Evolutionary conservation across 768 basidiomycete genomes (phyloP), one percentile per base, ranked within the genome.

Genomic region (Naganishia vishniacii): DNA sequence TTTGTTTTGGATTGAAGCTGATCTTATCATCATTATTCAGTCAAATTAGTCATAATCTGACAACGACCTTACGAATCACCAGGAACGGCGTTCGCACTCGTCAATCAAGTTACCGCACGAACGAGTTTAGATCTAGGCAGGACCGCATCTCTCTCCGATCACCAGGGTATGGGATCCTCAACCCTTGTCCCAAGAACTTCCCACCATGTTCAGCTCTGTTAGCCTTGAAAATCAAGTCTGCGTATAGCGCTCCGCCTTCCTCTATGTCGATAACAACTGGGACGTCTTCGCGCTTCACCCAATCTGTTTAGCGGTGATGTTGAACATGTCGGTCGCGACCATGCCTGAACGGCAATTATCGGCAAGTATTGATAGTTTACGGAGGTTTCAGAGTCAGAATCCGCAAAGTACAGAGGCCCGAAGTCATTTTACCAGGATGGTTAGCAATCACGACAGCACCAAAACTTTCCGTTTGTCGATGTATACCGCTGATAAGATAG

Each of bases 401-500:
- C n/a, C n/a, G n/a, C n/a, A n/a, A n/a, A n/a, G n/a, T n/a, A n/a
- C n/a, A n/a, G n/a, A n/a, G n/a, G n/a, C n/a, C n/a, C n/a, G 45
- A 47, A 26, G 44, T 13, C 7, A 26, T 7, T 26, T 48, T 9
- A 51, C 61, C 61, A 6, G 61, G 61, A 13, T 62, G 61, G 25
- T 49, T 32, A 0, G 48, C 32, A 15, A 62, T n/a, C 11, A 62
- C 61, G 28, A 49, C 48, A 9, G 48, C 26, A 13, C 48, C 48
- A 26, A 26, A 47, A 7, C 51, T 48, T 18, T 62, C 34, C 16
- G 47, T 48, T 28, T 58, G 37, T 31, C 66, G 34, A 31, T 65
- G 65, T 18, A 70, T 59, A 48, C 61, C 62, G 26, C 56, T 58
- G 31, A 48, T 60, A n/a, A 70, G 5, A 40, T 46, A 64, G 53